Base-by-base conservation (phyloP, 2,329 filamentous ascomycete genomes). In the Leptographium galeiforme region DNA sequence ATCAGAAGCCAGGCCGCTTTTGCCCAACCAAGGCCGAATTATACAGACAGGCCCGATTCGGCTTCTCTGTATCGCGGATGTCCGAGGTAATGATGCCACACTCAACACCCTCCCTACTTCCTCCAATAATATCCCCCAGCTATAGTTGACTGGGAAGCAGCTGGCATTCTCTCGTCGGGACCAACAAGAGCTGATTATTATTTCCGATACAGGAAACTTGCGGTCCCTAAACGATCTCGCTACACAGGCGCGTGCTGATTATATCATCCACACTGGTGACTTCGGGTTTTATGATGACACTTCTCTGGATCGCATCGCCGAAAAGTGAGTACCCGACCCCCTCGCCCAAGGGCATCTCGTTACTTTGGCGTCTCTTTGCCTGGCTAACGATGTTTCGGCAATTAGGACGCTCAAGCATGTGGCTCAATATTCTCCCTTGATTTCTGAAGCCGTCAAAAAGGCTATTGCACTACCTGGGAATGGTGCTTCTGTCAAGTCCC, bases 221-320 rank as follows among this genome's bases (percentile, higher is more conserved):
- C 83, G 85, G 72, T 96, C 93, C 60, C 76, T 98, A 64, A 98
- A 98, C 72, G 90, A 97, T 57, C 84, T 98, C 57, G 93, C 93
- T 59, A 94, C 88, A 70, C 87, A 93, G 67, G 91, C 93, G 58
- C 87, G 87, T 67, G 93, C 93, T 63, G 89, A 96, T 72, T 89
- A 96, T 73, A 95, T 98, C 70, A 89, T 98, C 64, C 93, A 98
- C 71, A 98, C 93, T 19, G 93, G 93, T 69, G 93, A 98, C 69
- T 98, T 98, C 67, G 93, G 93, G 58, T 98, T 98, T 73, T 98
- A 98, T 73, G 93, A 98, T 69, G 87, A 95, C 63, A 88, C 85
- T 53, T 98, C 93, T 39, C 75, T 98, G 61, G 91, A 97, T 64
- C 85, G 93, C 64, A 97, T 98, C 73, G 93, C 93, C 43, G 93